Percentiles rank a stretch among this genome's conserved stretches.
Conservation (phyloP, 202 grass and related monocot genomes). For the Dendrocalamus latiflorus region DNA sequence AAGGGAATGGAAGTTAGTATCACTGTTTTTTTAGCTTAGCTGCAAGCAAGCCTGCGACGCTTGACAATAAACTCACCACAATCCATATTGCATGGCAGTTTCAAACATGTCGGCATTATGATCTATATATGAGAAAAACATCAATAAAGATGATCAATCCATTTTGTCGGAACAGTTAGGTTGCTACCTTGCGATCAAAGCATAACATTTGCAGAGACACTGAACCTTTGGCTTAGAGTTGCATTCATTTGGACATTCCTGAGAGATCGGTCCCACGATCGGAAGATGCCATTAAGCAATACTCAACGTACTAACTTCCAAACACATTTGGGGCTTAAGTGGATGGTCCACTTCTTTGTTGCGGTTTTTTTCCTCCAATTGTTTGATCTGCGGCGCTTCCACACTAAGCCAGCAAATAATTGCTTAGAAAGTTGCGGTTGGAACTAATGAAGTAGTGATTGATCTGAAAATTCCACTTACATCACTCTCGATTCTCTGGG, state of each 20-base stretch:
- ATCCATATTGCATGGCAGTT: neutral
- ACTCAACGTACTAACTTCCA: slow-evolving; percentile 13
- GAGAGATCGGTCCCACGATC: slow-evolving; percentile 4
- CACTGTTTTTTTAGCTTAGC: neutral
- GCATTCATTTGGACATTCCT: slow-evolving; percentile 13
- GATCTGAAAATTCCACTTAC: slow-evolving; percentile 4
- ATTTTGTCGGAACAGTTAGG: slow-evolving; percentile 7
- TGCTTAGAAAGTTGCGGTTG: neutral
- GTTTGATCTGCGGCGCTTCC: neutral
- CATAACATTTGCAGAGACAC: slow-evolving; percentile 8
- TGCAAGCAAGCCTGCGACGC: neutral
- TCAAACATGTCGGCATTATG: neutral
- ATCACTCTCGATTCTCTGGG: slow-evolving; percentile 21
- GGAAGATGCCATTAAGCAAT: neutral
- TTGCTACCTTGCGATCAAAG: neutral
- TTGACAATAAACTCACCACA: neutral
- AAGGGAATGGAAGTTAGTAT: neutral
- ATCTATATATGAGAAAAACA: neutral
- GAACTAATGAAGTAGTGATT: slow-evolving; percentile 1
- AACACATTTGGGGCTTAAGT: neutral
- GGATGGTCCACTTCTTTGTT: slow-evolving; percentile 35
- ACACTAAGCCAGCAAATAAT: slow-evolving; percentile 5
- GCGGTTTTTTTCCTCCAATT: neutral
- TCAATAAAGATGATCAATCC: neutral
- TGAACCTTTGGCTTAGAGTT: slow-evolving; percentile 27